Evolutionary conservation across 1,139 yeast genomes (phyloP).

Genomic region (Hyphopichia khmerensis): DNA sequence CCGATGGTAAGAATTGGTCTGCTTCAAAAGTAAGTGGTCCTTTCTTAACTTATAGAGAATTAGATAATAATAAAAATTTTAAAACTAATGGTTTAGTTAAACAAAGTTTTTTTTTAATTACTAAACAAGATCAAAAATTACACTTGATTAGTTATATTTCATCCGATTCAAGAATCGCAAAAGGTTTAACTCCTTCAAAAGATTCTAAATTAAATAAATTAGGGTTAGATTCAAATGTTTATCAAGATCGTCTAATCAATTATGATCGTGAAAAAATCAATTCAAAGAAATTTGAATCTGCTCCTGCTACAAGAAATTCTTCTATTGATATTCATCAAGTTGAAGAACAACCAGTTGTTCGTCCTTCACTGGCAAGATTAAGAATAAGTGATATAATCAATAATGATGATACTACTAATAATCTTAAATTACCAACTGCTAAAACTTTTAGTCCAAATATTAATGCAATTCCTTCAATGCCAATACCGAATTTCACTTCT

Average conservation of each 20-base stretch:
- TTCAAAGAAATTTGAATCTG: neutral
- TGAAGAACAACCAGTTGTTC: neutral
- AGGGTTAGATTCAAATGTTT: constrained; percentile 15
- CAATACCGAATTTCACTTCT: no score
- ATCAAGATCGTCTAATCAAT: constrained; percentile 19
- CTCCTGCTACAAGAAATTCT: constrained; percentile 1
- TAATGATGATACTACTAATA: neutral
- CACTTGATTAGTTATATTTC: constrained; percentile 57
- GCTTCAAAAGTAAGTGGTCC: constrained; percentile 69
- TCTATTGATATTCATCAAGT: neutral
- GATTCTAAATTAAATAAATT: constrained; percentile 20
- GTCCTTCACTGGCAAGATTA: neutral
- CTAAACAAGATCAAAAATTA: constrained; percentile 48
- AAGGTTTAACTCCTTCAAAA: constrained; percentile 12
- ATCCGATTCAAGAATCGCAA: constrained; percentile 10
- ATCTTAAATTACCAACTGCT: neutral
- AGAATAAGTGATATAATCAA: neutral
- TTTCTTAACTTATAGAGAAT: constrained; percentile 63
- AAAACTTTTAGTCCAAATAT: neutral
- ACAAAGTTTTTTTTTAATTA: constrained; percentile 55
- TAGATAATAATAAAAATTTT: constrained; percentile 34
- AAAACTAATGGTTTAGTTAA: constrained; percentile 54
- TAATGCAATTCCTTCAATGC: neutral
- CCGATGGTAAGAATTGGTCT: constrained; percentile 72
- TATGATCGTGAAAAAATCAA: neutral